A percentile compares a stretch with the other conserved stretches of the same genome.
phyloP scores from a whole-genome alignment of 192 early-diverging fungal species.

The Chytriomyces sp. region DNA sequence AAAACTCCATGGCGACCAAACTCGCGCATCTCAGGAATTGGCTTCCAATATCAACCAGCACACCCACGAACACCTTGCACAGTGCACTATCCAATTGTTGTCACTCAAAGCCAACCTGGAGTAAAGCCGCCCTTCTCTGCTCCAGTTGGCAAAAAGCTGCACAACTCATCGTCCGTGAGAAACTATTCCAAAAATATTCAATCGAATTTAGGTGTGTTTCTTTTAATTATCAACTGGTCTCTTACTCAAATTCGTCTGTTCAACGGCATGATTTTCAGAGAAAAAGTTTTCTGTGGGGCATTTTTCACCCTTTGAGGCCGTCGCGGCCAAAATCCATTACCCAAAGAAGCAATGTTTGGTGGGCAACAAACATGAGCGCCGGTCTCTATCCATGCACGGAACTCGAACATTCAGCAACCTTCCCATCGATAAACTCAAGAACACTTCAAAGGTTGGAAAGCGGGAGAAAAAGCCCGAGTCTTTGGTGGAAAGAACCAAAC shows the following conservation, averaged over 20 bases:
- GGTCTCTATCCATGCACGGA: conserved; percentile 19
- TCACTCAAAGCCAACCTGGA: not conserved
- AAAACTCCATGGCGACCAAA: conserved; percentile 30
- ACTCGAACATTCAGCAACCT: conserved; percentile 26
- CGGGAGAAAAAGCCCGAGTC: conserved; percentile 1
- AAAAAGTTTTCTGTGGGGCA: not conserved
- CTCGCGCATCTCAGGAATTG: conserved; percentile 19
- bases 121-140: conserved; percentile 27
- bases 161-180: not conserved
- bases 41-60: conserved; percentile 19
- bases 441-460: not conserved
- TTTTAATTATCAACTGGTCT: not conserved
- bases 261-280: not conserved
- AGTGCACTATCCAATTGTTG: not conserved
- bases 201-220: not conserved
- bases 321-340: conserved; percentile 19
- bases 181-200: not conserved
- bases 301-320: conserved; percentile 5
- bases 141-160: conserved; percentile 18
- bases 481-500: conserved; percentile 21
- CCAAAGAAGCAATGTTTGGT: conserved; percentile 6
- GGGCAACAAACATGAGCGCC: conserved; percentile 18
- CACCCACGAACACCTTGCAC: not conserved
- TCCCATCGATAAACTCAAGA: not conserved
- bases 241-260: not conserved